phyloP scores from a whole-genome alignment of 169 alveolate genomes.

The Miamiensis avidus region DNA sequence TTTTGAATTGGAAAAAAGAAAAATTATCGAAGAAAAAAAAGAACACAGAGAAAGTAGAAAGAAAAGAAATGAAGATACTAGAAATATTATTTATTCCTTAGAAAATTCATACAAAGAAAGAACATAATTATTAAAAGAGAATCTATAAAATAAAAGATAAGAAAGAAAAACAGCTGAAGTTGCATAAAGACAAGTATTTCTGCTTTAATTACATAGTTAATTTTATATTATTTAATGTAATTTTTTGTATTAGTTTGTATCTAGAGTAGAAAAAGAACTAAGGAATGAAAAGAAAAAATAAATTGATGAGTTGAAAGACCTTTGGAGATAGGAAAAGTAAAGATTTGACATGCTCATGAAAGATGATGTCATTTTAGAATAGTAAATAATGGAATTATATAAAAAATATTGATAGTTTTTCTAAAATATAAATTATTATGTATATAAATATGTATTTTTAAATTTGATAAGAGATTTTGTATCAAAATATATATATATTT shows the following conservation, averaged over 20 bases:
- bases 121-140: slow-evolving; percentile 17
- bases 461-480: no score
- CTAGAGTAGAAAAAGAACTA: slow-evolving; percentile 24
- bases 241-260: slow-evolving; percentile 6
- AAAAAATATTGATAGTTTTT: slow-evolving; percentile 28
- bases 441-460: background rate
- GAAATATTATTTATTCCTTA: slow-evolving; percentile 22
- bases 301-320: slow-evolving; percentile 14
- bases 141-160: slow-evolving; percentile 28
- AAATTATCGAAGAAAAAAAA: slow-evolving; percentile 33
- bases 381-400: slow-evolving; percentile 24
- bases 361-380: slow-evolving; percentile 32
- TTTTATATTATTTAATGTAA: no score
- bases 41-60: slow-evolving; percentile 23
- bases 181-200: slow-evolving; percentile 26
- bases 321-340: slow-evolving; percentile 35
- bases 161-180: slow-evolving; percentile 27
- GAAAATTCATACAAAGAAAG: slow-evolving; percentile 40
- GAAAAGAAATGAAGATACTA: slow-evolving; percentile 19
- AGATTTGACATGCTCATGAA: slow-evolving; percentile 29
- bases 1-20: slow-evolving; percentile 37
- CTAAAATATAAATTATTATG: background rate
- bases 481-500: no score
- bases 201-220: no score
- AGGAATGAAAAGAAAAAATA: slow-evolving; percentile 25